These are phyloP conservation scores for Senna tora DNA, from an alignment of 306 rosid genomes.

Conservation along the genomic window DNA sequence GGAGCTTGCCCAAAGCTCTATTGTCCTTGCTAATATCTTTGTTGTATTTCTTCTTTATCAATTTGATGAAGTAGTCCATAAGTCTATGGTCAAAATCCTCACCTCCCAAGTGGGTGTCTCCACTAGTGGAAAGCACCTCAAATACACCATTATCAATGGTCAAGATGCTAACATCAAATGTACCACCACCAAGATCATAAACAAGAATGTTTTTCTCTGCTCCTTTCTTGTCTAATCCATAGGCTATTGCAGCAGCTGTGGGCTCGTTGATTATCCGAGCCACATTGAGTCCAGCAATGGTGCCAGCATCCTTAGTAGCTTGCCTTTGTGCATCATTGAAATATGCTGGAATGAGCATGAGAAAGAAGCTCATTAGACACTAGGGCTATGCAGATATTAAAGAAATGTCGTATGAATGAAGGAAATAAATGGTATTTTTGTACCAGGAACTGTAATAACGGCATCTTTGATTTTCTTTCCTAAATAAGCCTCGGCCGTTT, in stretches of 20 bases:
- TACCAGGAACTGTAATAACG: constrained; percentile 63
- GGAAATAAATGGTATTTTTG: too few relatives aligned
- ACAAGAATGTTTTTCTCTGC: constrained; percentile 54
- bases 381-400: too few relatives aligned
- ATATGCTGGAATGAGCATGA: constrained; percentile 45
- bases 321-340: constrained; percentile 67
- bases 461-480: constrained; percentile 60
- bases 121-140: constrained; percentile 60
- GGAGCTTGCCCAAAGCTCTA: constrained; percentile 59
- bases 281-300: constrained; percentile 58
- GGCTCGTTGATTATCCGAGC: constrained; percentile 59
- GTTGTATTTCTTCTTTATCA: constrained; percentile 55
- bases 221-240: constrained; percentile 56
- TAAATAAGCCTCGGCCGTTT: constrained; percentile 57
- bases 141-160: constrained; percentile 63
- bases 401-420: not conserved
- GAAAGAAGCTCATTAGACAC: constrained; percentile 20
- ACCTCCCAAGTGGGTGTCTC: constrained; percentile 69
- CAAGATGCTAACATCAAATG: constrained; percentile 70
- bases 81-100: constrained; percentile 69
- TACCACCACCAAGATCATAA: constrained; percentile 70
- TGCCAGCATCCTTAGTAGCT: constrained; percentile 59
- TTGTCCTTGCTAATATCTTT: constrained; percentile 58
- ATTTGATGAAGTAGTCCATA: constrained; percentile 58
- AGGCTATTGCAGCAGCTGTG: constrained; percentile 59